phyloP scores from a whole-genome alignment of 2,329 filamentous ascomycete genomes.

The Exophiala spinifera region DNA sequence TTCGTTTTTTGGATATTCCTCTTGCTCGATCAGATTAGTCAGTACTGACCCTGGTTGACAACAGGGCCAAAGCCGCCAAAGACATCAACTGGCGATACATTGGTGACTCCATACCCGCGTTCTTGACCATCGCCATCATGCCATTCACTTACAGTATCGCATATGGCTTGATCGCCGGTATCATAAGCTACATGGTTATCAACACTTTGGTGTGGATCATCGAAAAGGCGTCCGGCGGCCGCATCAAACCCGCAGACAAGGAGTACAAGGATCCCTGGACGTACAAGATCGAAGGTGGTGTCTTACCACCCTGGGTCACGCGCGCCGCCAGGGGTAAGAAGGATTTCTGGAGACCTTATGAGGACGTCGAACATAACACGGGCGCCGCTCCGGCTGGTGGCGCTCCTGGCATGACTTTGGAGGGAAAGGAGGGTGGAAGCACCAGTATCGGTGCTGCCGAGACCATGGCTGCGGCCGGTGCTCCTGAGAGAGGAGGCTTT shows the following conservation, averaged over 20 bases:
- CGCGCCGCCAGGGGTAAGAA: constrained; percentile 65
- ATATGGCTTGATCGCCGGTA: constrained; percentile 78
- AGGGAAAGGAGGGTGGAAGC: constrained; percentile 7
- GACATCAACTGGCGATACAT: constrained; percentile 89
- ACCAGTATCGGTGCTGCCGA: not conserved
- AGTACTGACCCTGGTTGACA: not conserved
- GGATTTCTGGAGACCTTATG: constrained; percentile 63
- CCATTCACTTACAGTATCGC: constrained; percentile 88
- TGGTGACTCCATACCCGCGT: constrained; percentile 79
- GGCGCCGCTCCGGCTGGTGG: not conserved
- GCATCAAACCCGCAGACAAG: constrained; percentile 71
- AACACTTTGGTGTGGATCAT: constrained; percentile 70
- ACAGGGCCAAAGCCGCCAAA: constrained; percentile 47
- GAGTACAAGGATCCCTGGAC: constrained; percentile 77
- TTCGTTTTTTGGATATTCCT: not conserved
- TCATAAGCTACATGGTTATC: constrained; percentile 72
- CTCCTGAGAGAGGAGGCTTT: not conserved
- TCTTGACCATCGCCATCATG: constrained; percentile 80
- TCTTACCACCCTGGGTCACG: constrained; percentile 71
- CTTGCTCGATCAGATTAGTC: not conserved
- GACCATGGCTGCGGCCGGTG: not conserved
- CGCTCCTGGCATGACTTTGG: constrained; percentile 5
- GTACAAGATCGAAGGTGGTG: constrained; percentile 69
- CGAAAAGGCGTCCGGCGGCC: constrained; percentile 63
- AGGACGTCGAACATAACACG: constrained; percentile 32